Percentiles rank a stretch among this genome's conserved stretches.
Conservation (phyloP, 139 green algal genomes). For the Chlorella vulgaris region DNA sequence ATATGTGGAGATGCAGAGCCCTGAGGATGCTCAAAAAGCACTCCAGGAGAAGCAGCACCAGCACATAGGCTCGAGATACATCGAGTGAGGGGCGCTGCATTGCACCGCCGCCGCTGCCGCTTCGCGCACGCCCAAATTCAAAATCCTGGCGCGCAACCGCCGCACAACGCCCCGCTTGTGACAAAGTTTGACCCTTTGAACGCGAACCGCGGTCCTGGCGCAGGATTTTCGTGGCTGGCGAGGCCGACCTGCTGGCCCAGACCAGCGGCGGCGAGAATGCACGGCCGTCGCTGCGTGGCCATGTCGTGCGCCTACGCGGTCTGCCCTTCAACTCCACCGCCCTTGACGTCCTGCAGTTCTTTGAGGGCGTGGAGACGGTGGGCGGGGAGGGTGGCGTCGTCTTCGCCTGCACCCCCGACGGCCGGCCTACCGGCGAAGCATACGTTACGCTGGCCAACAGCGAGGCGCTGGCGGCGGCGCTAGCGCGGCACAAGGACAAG, state of each 20-base stretch:
- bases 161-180: no score
- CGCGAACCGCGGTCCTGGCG: no score
- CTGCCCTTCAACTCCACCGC: slow-evolving; percentile 81
- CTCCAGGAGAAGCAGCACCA: slow-evolving; percentile 68
- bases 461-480: slow-evolving; percentile 58
- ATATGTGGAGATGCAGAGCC: slow-evolving; percentile 66
- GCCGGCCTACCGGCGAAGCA: slow-evolving; percentile 84
- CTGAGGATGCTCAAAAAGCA: slow-evolving; percentile 54
- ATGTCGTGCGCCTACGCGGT: slow-evolving; percentile 80
- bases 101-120: neutral
- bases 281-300: slow-evolving; percentile 39
- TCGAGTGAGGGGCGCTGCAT: slow-evolving; percentile 67
- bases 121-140: slow-evolving; percentile 11
- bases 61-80: slow-evolving; percentile 82
- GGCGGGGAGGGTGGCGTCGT: slow-evolving; percentile 68
- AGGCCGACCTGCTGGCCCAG: slow-evolving; percentile 58
- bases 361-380: slow-evolving; percentile 66
- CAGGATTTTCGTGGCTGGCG: slow-evolving; percentile 73
- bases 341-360: slow-evolving; percentile 66
- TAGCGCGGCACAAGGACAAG: slow-evolving; percentile 70
- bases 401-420: slow-evolving; percentile 72
- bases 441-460: slow-evolving; percentile 79
- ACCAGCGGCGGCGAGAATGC: slow-evolving; percentile 23
- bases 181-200: no score
- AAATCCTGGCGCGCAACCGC: no score